A percentile compares a stretch with the other conserved stretches of the same genome.
These are phyloP conservation scores for Leishmania mexicana DNA, from an alignment of 208 protist genomes.

Conservation along the genomic window DNA sequence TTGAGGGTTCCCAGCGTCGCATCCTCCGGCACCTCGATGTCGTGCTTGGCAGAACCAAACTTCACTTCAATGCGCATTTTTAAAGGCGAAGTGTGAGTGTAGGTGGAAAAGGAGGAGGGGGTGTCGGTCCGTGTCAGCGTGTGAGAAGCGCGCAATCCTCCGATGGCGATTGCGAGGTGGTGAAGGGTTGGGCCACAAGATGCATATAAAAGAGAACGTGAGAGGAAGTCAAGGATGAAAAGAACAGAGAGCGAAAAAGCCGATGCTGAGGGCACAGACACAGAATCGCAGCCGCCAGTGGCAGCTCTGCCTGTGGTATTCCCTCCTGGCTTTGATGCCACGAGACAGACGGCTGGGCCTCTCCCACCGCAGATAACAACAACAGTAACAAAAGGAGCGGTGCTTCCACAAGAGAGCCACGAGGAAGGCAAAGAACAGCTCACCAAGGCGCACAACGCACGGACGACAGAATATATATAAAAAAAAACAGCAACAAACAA, in stretches of 20 bases:
- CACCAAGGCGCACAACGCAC: neutral
- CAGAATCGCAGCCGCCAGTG: neutral
- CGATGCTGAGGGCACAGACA: neutral
- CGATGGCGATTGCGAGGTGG: neutral
- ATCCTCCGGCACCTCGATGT: constrained; percentile 45
- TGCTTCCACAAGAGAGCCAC: neutral
- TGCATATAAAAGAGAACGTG: neutral
- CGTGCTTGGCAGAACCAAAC: constrained; percentile 40
- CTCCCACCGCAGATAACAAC: neutral
- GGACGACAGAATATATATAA: neutral
- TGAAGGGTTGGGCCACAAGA: neutral
- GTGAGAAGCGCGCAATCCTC: neutral
- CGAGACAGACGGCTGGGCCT: neutral
- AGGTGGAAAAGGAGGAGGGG: neutral
- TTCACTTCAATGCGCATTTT: constrained; percentile 61
- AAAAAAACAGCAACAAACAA: neutral
- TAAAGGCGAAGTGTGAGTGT: neutral
- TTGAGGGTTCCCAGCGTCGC: constrained; percentile 51
- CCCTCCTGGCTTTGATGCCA: neutral
- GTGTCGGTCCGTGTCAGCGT: neutral
- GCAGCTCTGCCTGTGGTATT: neutral
- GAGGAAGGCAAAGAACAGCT: neutral
- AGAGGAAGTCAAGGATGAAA: constrained; percentile 1
- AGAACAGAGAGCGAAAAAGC: neutral
- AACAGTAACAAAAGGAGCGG: neutral